These are phyloP conservation scores for Tulasnella sp. DNA, from an alignment of 768 basidiomycete species.

Conservation along the genomic window DNA sequence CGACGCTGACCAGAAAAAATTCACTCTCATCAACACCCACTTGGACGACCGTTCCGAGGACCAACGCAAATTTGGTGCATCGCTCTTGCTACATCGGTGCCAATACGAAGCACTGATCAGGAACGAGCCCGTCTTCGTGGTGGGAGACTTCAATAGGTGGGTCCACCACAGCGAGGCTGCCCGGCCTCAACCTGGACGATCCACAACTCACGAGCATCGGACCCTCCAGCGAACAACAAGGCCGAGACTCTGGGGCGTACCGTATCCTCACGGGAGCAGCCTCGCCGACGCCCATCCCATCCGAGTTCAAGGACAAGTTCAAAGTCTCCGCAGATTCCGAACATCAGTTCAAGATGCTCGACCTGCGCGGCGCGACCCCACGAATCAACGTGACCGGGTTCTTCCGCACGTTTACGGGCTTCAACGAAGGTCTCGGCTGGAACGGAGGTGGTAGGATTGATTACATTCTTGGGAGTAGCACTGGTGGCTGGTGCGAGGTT, in stretches of 20 bases:
- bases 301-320: constrained; percentile 34
- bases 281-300: constrained; percentile 32
- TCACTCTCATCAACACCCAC: constrained; percentile 42
- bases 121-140: constrained; percentile 32
- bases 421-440: not conserved
- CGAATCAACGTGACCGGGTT: constrained; percentile 33
- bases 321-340: constrained; percentile 23
- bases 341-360: constrained; percentile 32
- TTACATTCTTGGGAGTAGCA: constrained; percentile 42
- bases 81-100: constrained; percentile 39
- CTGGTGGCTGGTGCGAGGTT: constrained; percentile 32
- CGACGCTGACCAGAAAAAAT: constrained; percentile 14
- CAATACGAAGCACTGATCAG: constrained; percentile 36
- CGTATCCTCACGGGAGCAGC: constrained; percentile 35
- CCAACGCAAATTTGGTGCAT: constrained; percentile 40
- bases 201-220: not conserved
- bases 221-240: constrained; percentile 17
- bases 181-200: no score
- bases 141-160: constrained; percentile 46
- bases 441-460: constrained; percentile 31
- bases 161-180: no score
- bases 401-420: constrained; percentile 21
- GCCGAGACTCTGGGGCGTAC: constrained; percentile 39
- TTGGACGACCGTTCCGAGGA: constrained; percentile 43
- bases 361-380: constrained; percentile 34